phyloP scores from a whole-genome alignment of 2,329 filamentous ascomycete species.

The Albophoma yamanashiensis region DNA sequence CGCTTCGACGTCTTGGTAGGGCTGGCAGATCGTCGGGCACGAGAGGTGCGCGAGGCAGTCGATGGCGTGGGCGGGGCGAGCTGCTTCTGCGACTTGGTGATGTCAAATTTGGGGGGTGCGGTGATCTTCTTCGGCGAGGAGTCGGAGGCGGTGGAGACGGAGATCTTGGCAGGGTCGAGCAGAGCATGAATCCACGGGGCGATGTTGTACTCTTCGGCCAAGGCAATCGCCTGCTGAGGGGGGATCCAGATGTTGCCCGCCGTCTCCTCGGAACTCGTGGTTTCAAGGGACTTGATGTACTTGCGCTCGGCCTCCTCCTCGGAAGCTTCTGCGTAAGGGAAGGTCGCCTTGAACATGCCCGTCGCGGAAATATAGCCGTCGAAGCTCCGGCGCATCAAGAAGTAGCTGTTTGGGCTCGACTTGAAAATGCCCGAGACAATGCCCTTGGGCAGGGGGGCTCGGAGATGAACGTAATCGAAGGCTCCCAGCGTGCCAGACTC shows the following conservation, averaged over 20 bases:
- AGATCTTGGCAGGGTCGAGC: slow-evolving; percentile 75
- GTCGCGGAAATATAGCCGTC: slow-evolving; percentile 80
- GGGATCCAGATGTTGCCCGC: slow-evolving; percentile 96
- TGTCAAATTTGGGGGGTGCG: slow-evolving; percentile 70
- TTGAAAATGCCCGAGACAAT: slow-evolving; percentile 90
- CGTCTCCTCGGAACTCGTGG: slow-evolving; percentile 82
- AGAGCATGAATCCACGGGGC: slow-evolving; percentile 83
- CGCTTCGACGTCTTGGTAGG: slow-evolving; percentile 40
- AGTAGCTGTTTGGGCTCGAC: slow-evolving; percentile 83
- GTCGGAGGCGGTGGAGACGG: slow-evolving; percentile 44
- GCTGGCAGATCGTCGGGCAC: slow-evolving; percentile 46
- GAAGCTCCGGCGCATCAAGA: slow-evolving; percentile 83
- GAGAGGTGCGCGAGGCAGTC: slow-evolving; percentile 32
- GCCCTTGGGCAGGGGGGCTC: slow-evolving; percentile 84
- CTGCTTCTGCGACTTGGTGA: slow-evolving; percentile 31
- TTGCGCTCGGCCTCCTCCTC: slow-evolving; percentile 70
- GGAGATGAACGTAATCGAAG: slow-evolving; percentile 93
- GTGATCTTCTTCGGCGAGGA: slow-evolving; percentile 66
- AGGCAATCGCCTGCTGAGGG: slow-evolving; percentile 65
- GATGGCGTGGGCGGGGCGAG: slow-evolving; percentile 40
- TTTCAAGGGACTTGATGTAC: slow-evolving; percentile 73
- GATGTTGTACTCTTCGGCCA: slow-evolving; percentile 84
- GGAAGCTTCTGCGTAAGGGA: slow-evolving; percentile 61
- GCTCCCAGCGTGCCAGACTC: slow-evolving; percentile 65
- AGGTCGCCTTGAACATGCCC: slow-evolving; percentile 87